Conservation (phyloP, 345 rosid species). For the Boechera stricta region DNA sequence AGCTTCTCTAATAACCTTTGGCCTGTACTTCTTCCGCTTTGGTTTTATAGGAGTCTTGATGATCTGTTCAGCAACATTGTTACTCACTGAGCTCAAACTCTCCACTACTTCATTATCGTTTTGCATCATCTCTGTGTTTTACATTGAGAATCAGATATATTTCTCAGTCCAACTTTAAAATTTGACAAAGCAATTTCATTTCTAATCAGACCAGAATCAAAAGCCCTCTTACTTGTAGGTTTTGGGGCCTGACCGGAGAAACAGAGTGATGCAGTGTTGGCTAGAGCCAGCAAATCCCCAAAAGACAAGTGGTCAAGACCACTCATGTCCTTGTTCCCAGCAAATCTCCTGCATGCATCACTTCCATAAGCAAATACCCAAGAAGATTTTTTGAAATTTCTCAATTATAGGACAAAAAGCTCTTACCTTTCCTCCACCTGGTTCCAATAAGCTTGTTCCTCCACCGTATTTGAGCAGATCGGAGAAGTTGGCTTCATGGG, state of each 20-base stretch:
- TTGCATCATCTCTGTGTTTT: constrained; percentile 33
- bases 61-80: constrained; percentile 47
- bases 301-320: constrained; percentile 47
- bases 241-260: not conserved
- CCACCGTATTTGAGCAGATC: constrained; percentile 33
- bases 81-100: constrained; percentile 35
- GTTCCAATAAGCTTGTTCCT: constrained; percentile 31
- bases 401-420: not conserved
- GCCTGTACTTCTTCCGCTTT: constrained; percentile 83
- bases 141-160: constrained; percentile 1
- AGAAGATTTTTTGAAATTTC: not conserved
- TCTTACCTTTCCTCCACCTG: constrained; percentile 46
- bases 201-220: not conserved
- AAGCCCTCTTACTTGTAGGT: constrained; percentile 23
- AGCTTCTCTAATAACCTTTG: constrained; percentile 70
- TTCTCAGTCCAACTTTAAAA: not conserved
- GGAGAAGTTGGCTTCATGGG: constrained; percentile 53
- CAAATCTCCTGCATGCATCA: constrained; percentile 40
- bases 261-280: constrained; percentile 50
- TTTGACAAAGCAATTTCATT: not conserved
- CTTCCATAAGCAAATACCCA: constrained; percentile 11
- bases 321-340: constrained; percentile 29
- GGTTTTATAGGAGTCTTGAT: constrained; percentile 70
- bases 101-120: constrained; percentile 25
- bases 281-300: constrained; percentile 59